These are phyloP conservation scores for Amanita pseudoporphyria DNA, from an alignment of 768 basidiomycete genomes.

Conservation along the genomic window DNA sequence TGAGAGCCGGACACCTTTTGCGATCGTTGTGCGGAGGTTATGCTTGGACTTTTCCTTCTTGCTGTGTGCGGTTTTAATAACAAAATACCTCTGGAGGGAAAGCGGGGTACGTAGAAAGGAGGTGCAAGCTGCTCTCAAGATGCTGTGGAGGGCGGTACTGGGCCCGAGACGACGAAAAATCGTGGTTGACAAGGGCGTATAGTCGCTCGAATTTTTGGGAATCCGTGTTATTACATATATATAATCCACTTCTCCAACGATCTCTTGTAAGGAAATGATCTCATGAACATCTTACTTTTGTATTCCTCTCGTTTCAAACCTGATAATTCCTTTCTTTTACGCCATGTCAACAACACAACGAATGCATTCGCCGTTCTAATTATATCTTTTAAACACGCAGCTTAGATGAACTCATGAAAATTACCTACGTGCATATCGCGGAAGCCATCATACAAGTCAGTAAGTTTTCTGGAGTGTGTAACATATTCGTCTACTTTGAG, in stretches of 20 bases:
- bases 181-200: constrained; percentile 45
- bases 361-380: constrained; percentile 64
- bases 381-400: constrained; percentile 1
- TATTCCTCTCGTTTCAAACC: neutral
- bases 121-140: constrained; percentile 50
- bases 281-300: neutral
- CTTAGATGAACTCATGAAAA: neutral
- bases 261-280: neutral
- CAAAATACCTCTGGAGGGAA: constrained; percentile 53
- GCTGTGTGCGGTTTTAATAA: constrained; percentile 47
- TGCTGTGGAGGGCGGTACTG: constrained; percentile 62
- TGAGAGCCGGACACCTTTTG: constrained; percentile 54
- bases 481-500: constrained; percentile 95
- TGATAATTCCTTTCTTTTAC: constrained; percentile 18
- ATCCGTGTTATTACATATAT: neutral
- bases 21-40: constrained; percentile 61
- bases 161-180: constrained; percentile 38
- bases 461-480: constrained; percentile 71
- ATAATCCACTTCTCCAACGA: neutral
- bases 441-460: constrained; percentile 82
- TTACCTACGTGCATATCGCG: constrained; percentile 90
- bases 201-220: constrained; percentile 4
- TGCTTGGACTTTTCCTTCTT: constrained; percentile 75
- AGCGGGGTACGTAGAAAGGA: constrained; percentile 64
- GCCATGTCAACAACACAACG: constrained; percentile 93